Evolutionary conservation across 2,329 filamentous ascomycete species (phyloP).

Genomic region (Orbilia ellipsospora): DNA sequence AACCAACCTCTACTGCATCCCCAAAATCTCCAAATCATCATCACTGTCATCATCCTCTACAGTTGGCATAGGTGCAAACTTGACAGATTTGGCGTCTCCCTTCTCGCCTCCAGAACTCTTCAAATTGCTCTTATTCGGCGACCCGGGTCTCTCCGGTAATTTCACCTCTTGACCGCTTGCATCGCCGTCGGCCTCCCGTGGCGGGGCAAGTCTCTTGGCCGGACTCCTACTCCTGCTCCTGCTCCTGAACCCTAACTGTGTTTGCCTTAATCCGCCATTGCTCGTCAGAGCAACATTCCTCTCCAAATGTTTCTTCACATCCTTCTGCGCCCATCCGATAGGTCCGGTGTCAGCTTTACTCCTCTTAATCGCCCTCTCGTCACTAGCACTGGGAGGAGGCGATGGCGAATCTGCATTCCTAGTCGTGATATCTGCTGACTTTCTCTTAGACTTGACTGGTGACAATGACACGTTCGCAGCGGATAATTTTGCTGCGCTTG

Average conservation of each 20-base stretch:
- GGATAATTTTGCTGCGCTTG: slow-evolving; percentile 15
- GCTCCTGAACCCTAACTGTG: slow-evolving; percentile 30
- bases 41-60: slow-evolving; percentile 39
- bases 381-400: slow-evolving; percentile 6
- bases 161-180: background rate
- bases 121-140: slow-evolving; percentile 48
- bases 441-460: slow-evolving; percentile 49
- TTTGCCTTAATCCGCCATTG: slow-evolving; percentile 37
- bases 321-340: slow-evolving; percentile 46
- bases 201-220: slow-evolving; percentile 12
- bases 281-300: slow-evolving; percentile 41
- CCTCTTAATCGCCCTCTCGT: slow-evolving; percentile 42
- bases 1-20: slow-evolving; percentile 23
- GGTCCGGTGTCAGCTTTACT: slow-evolving; percentile 19
- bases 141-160: slow-evolving; percentile 21
- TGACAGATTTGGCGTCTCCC: slow-evolving; percentile 44
- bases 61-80: slow-evolving; percentile 35
- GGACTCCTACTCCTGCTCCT: slow-evolving; percentile 48
- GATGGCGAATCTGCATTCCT: slow-evolving; percentile 22
- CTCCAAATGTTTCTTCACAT: slow-evolving; percentile 46
- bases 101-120: slow-evolving; percentile 6
- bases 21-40: slow-evolving; percentile 52
- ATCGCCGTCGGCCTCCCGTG: slow-evolving; percentile 2
- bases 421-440: slow-evolving; percentile 34
- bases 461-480: slow-evolving; percentile 40